These are phyloP conservation scores for Petunia hybrid DNA, from an alignment of 305 asterid genomes.

Conservation along the genomic window DNA sequence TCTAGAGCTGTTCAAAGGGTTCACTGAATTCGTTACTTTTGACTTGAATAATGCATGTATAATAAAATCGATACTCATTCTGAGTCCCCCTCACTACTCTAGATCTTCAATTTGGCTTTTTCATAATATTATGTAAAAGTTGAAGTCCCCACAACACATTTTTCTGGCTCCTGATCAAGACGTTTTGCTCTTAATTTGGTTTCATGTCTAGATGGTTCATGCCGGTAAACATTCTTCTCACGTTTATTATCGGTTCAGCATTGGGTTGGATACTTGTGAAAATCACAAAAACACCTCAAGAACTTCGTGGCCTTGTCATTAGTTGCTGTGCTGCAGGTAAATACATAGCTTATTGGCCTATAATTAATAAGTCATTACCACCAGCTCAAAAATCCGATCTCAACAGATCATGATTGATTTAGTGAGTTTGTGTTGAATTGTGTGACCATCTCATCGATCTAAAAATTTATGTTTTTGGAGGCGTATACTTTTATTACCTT, in stretches of 20 bases:
- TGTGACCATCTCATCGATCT: no score
- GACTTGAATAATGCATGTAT: no score
- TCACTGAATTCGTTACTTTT: background rate
- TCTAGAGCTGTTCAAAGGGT: background rate
- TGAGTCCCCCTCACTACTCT: no score
- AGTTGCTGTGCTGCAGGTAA: slow-evolving; percentile 35
- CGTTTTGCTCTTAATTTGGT: background rate
- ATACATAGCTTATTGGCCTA: background rate
- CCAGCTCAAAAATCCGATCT: background rate
- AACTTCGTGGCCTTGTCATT: slow-evolving; percentile 29
- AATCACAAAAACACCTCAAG: slow-evolving; percentile 7
- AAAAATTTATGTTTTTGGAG: no score
- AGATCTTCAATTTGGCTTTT: no score
- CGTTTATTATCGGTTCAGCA: slow-evolving; percentile 30
- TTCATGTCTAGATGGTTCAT: slow-evolving; percentile 29
- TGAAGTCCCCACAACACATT: background rate
- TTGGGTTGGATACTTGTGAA: slow-evolving; percentile 29
- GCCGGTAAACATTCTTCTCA: slow-evolving; percentile 31
- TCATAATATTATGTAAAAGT: background rate
- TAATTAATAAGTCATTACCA: background rate
- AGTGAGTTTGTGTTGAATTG: no score
- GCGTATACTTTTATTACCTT: no score
- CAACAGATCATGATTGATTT: no score
- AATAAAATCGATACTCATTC: no score
- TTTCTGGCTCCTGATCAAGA: background rate